Evolutionary conservation across 345 rosid species (phyloP).

Genomic region (Xanthoceras sorbifolium): DNA sequence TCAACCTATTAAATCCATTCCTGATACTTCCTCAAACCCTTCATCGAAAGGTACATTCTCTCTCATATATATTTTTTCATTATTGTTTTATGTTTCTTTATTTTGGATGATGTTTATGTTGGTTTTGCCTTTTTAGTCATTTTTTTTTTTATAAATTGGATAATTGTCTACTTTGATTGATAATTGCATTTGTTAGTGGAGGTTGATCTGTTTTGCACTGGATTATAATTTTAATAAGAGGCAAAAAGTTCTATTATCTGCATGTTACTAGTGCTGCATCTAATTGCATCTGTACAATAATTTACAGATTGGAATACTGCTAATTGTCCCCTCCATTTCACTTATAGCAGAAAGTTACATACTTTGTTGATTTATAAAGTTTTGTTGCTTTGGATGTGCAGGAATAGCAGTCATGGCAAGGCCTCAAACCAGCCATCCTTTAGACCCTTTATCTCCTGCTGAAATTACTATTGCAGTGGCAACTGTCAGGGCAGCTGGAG

Average conservation of each 20-base stretch:
- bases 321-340: background rate
- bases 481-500: constrained; percentile 90
- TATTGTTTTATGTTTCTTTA: too few species aligned
- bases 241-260: background rate
- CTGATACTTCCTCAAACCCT: constrained; percentile 53
- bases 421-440: constrained; percentile 79
- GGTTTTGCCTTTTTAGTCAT: constrained; percentile 8
- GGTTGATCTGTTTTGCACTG: background rate
- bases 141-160: too few species aligned
- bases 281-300: background rate
- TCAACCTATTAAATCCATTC: constrained; percentile 65
- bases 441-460: constrained; percentile 87
- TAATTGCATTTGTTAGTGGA: background rate
- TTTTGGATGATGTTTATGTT: constrained; percentile 5
- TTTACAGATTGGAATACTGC: background rate
- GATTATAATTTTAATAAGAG: background rate
- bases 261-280: background rate
- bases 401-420: constrained; percentile 69
- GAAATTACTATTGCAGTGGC: constrained; percentile 92
- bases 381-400: constrained; percentile 29
- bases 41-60: constrained; percentile 53
- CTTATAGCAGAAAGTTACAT: background rate
- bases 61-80: too few species aligned
- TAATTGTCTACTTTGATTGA: constrained; percentile 1
- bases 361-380: constrained; percentile 8